Base-by-base conservation (phyloP, 495 filamentous ascomycete species). In the Pseudoneurospora amorphoporcata region DNA sequence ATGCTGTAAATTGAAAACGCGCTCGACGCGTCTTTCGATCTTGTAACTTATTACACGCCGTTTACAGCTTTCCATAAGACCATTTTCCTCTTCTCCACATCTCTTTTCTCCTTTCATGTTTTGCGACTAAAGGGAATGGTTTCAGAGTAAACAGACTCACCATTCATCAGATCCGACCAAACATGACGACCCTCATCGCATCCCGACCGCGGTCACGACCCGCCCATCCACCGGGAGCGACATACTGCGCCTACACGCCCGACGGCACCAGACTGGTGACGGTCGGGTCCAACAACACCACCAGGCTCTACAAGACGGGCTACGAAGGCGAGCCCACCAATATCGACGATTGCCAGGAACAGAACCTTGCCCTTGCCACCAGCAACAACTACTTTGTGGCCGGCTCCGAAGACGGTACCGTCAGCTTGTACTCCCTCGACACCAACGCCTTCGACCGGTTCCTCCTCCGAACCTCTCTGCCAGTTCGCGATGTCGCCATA, bases 381-480 rank as follows among this genome's bases (percentile, higher is more conserved):
- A 87, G 88, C 86, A 90, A 97, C 81, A 89, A 92, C 73, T 92
- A 90, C 78, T 97, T 98, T 82, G 86, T 97, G 42, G 86, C 91
- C 72, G 94, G 94, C 39, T 91, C 92, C 23, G 95, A 99, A 80
- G 94, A 98, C 85, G 96, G 95, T 73, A 94, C 92, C 39, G 93
- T 99, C 74, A 94, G 89, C 82, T 87, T 92, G 74, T 98, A 95
- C 83, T 91, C 91, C 17, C 85, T 96, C 70, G 82, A 87, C 65
- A 87, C 87, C n/a, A 94, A 93, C 72, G 80, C 87, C 69, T 91
- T 95, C 81, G 90, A 94, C 45, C 88, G 89, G 73, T 89, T 95
- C 70, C 87, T 98, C 43, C 87, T 94, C 2, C 91, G 95, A 53
- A 92, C 89, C 73, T 88, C 93, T 16, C 84, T 99, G 9, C 91